phyloP scores from a whole-genome alignment of 306 rosid species.

The Erythrophleum fordii region DNA sequence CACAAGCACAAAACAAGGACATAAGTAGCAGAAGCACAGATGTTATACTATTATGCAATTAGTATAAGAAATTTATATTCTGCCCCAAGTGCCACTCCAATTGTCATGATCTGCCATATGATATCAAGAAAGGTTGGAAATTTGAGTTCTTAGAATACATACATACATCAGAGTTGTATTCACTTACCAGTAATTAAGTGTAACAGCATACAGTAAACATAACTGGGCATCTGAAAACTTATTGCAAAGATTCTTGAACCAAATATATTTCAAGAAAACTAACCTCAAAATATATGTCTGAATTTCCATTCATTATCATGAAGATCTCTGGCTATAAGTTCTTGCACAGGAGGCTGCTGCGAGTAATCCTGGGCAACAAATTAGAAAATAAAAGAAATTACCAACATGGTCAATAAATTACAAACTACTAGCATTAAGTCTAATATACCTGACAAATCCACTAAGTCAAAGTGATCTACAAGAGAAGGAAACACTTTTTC shows the following conservation, averaged over 20 bases:
- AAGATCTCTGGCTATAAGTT: too few species aligned
- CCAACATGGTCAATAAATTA: background rate
- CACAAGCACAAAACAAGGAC: background rate
- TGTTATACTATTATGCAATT: background rate
- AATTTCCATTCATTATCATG: too few species aligned
- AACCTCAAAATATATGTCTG: too few species aligned
- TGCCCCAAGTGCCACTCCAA: too few species aligned
- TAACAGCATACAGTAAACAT: background rate
- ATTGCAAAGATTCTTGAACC: background rate
- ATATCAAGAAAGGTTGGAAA: too few species aligned
- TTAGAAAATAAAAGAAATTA: background rate
- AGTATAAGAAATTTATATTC: too few species aligned
- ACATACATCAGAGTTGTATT: background rate
- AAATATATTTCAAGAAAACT: background rate
- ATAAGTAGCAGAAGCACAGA: background rate
- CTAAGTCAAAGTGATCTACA: conserved; percentile 36
- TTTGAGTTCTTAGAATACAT: too few species aligned
- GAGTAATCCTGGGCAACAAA: conserved; percentile 4
- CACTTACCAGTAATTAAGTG: background rate
- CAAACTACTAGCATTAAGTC: background rate
- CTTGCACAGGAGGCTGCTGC: too few species aligned
- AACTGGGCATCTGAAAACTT: background rate
- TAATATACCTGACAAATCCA: conserved; percentile 35
- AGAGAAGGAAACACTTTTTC: conserved; percentile 66
- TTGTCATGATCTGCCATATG: too few species aligned